Evolutionary conservation across 75 land plant genomes (phyloP), one percentile per base, ranked within the genome.

Genomic region (Pinus albicaulis): DNA sequence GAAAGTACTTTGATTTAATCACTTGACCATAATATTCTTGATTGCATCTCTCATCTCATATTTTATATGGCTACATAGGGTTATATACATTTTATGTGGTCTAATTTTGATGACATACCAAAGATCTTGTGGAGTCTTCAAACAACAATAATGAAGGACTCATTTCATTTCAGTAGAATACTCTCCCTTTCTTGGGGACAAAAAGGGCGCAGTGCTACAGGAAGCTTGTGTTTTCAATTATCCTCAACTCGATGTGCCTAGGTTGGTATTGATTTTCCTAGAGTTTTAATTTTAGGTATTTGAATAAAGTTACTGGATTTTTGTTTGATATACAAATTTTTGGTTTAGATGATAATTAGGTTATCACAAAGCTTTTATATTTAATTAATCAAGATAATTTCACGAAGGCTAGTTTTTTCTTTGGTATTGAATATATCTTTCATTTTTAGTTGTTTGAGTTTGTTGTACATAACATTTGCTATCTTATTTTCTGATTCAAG

Each of bases 221-320:
- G 99, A 96, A 80, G 96, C 99, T 80, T 88, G 99, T 20, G 99
- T 93, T 24, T 96, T 96, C 86, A 90, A 96, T 76, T 97, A 96
- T 77, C 92, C 99, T 38, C 97, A 93, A 73, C 89, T 96, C 38
- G 94, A 96, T 96, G 99, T 79, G 89, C 92, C 28, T 94, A 96
- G 94, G 99, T 95, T 63, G 52, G 23, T 25, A 19, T n/a, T 44
- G 7, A 7, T 3, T 71, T 26, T 28, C 65, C 36, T 55, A 11
- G 25, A 53, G 55, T 8, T 71, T 71, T 1, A 25, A 52, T 38
- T 28, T 41, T 23, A n/a, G 24, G 34, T 77, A 28, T 20, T 71
- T 70, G 15, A 73, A 59, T 55, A 60, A 41, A 5, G 24, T 63
- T 20, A 12, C 31, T 72, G 44, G 25, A 0, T 19, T 60, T 72